These are phyloP conservation scores for Ascodesmis nigricans DNA, from an alignment of 495 filamentous ascomycete species.

Conservation along the genomic window DNA sequence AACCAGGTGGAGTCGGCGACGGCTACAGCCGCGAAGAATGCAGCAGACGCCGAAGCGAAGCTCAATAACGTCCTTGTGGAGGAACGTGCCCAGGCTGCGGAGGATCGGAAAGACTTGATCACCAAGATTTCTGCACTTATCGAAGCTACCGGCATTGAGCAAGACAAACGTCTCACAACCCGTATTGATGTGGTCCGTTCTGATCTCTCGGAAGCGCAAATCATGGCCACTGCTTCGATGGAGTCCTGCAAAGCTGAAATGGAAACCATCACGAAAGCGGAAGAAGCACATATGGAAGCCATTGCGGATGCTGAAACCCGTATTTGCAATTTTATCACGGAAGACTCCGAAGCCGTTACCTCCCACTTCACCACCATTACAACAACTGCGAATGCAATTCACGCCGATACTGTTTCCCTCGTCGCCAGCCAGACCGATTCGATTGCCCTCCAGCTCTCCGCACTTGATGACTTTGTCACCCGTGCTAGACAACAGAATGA, in stretches of 20 bases:
- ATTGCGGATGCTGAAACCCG: no score
- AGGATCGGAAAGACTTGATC: slow-evolving; percentile 51
- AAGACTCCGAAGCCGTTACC: no score
- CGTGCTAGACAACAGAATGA: slow-evolving; percentile 67
- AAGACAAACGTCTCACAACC: slow-evolving; percentile 45
- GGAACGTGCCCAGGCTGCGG: slow-evolving; percentile 48
- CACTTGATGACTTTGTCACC: slow-evolving; percentile 73
- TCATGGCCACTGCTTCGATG: slow-evolving; percentile 39
- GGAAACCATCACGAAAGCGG: slow-evolving; percentile 50
- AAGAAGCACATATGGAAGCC: slow-evolving; percentile 44
- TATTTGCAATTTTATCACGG: no score
- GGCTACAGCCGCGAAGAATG: slow-evolving; percentile 33
- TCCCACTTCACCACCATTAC: slow-evolving; percentile 61
- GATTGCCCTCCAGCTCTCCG: slow-evolving; percentile 66
- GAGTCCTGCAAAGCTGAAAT: slow-evolving; percentile 46
- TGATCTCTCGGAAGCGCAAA: slow-evolving; percentile 38
- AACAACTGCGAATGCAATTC: slow-evolving; percentile 60
- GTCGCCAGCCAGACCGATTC: slow-evolving; percentile 75
- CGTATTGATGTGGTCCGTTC: slow-evolving; percentile 38
- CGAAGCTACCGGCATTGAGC: slow-evolving; percentile 46
- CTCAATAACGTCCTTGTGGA: slow-evolving; percentile 54
- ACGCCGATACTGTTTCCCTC: slow-evolving; percentile 75
- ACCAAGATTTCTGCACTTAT: slow-evolving; percentile 54
- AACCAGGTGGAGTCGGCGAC: slow-evolving; percentile 47
- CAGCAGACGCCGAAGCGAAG: slow-evolving; percentile 38